Conservation (phyloP, 2,329 filamentous ascomycete genomes). For the Epichloe gansuensis region DNA sequence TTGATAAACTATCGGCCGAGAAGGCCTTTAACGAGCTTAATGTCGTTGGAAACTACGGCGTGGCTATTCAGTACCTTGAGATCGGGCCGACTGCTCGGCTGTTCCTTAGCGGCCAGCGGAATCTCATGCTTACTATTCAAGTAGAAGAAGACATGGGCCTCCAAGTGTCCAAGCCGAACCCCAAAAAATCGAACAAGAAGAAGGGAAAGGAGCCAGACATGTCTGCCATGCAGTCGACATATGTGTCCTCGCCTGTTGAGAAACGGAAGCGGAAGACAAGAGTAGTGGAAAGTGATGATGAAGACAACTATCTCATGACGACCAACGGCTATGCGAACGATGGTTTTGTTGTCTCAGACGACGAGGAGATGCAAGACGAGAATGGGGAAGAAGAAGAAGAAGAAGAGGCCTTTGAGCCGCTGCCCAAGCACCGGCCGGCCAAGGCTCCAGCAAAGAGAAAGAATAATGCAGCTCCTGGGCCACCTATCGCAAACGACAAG, state of each 20-base stretch:
- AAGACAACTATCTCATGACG: slow-evolving; percentile 29
- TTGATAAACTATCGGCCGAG: slow-evolving; percentile 62
- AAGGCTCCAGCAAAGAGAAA: slow-evolving; percentile 16
- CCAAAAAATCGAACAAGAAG: slow-evolving; percentile 26
- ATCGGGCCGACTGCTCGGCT: slow-evolving; percentile 28
- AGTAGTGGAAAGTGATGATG: slow-evolving; percentile 18
- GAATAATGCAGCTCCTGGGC: slow-evolving; percentile 23
- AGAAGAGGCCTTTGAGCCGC: slow-evolving; percentile 36
- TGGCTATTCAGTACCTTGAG: slow-evolving; percentile 62
- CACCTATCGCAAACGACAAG: slow-evolving; percentile 46
- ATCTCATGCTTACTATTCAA: slow-evolving; percentile 33
- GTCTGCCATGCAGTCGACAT: slow-evolving; percentile 31
- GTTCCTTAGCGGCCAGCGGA: slow-evolving; percentile 33
- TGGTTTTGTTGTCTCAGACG: slow-evolving; percentile 35
- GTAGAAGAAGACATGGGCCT: slow-evolving; percentile 19
- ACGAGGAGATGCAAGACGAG: slow-evolving; percentile 17
- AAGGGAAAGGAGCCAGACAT: slow-evolving; percentile 21
- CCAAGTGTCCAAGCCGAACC: slow-evolving; percentile 19
- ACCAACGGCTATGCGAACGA: slow-evolving; percentile 35
- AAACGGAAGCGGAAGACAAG: slow-evolving; percentile 18
- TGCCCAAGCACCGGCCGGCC: slow-evolving; percentile 25
- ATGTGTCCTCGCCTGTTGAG: slow-evolving; percentile 42
- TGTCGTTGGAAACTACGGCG: slow-evolving; percentile 36
- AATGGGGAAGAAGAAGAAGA: slow-evolving; percentile 25
- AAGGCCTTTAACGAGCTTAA: slow-evolving; percentile 63